A percentile compares a stretch with the other conserved stretches of the same genome.
Conservation (phyloP, 805 yeast genomes). For the Candida sonorensis region DNA sequence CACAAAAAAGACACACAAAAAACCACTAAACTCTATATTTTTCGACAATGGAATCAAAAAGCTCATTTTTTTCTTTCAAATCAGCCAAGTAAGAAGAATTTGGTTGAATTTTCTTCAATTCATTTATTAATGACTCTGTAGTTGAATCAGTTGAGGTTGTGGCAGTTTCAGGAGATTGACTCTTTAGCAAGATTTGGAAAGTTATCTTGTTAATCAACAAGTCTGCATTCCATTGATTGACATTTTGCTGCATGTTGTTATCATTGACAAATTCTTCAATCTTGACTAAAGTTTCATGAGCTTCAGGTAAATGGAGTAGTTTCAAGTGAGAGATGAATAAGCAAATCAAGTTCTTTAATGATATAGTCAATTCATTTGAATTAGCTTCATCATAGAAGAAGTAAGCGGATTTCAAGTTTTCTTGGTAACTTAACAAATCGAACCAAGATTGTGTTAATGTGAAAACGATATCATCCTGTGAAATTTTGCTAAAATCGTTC, state of each 20-base stretch:
- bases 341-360: slow-evolving; percentile 44
- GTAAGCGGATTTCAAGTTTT: slow-evolving; percentile 39
- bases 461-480: slow-evolving; percentile 67
- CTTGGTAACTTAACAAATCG: slow-evolving; percentile 33
- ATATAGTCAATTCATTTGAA: slow-evolving; percentile 42
- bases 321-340: slow-evolving; percentile 73
- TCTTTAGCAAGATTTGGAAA: slow-evolving; percentile 50
- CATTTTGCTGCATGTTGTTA: slow-evolving; percentile 2
- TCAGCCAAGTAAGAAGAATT: slow-evolving; percentile 46
- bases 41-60: slow-evolving; percentile 64
- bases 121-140: slow-evolving; percentile 21
- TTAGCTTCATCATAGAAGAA: slow-evolving; percentile 80
- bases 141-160: no score
- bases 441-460: slow-evolving; percentile 76
- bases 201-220: slow-evolving; percentile 62
- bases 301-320: slow-evolving; percentile 76
- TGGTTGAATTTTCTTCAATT: slow-evolving; percentile 42
- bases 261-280: slow-evolving; percentile 22
- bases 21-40: slow-evolving; percentile 35
- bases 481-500: slow-evolving; percentile 37
- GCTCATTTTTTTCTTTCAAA: slow-evolving; percentile 48
- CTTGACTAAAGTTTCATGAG: slow-evolving; percentile 53
- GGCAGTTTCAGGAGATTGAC: slow-evolving; percentile 19
- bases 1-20: no score
- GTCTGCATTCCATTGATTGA: slow-evolving; percentile 30